phyloP scores from a whole-genome alignment of 2,329 filamentous ascomycete species.

The Alternaria alternata region DNA sequence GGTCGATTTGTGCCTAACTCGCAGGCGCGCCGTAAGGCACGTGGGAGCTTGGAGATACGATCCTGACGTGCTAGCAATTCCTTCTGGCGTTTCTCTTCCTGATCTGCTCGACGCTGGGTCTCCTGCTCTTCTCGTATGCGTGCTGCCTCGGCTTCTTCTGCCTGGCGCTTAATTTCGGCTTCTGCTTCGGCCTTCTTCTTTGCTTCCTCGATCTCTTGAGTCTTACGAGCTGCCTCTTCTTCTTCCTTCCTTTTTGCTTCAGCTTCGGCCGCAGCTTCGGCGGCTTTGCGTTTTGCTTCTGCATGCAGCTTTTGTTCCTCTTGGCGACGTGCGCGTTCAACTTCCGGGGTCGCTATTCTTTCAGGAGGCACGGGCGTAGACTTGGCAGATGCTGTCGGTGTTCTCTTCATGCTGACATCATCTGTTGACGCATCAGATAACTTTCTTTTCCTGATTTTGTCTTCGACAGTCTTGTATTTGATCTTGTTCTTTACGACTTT shows the following conservation, averaged over 20 bases:
- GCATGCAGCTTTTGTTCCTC: slow-evolving; percentile 44
- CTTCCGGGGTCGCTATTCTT: slow-evolving; percentile 44
- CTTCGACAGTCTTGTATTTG: slow-evolving; percentile 44
- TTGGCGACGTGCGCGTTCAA: slow-evolving; percentile 44
- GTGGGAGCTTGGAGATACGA: slow-evolving; percentile 48
- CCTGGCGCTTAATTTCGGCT: slow-evolving; percentile 38
- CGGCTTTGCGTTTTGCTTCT: slow-evolving; percentile 37
- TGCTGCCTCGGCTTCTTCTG: slow-evolving; percentile 45
- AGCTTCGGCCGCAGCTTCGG: slow-evolving; percentile 31
- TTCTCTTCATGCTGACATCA: slow-evolving; percentile 42
- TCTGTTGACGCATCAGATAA: slow-evolving; percentile 44
- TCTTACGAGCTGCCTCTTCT: slow-evolving; percentile 39
- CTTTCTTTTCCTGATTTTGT: slow-evolving; percentile 44
- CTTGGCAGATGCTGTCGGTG: slow-evolving; percentile 45
- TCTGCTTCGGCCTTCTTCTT: slow-evolving; percentile 40
- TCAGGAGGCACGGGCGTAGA: slow-evolving; percentile 48
- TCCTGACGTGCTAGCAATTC: slow-evolving; percentile 43
- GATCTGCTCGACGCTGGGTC: slow-evolving; percentile 37
- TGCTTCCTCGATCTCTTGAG: slow-evolving; percentile 42
- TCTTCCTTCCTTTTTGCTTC: slow-evolving; percentile 39
- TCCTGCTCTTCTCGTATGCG: slow-evolving; percentile 45
- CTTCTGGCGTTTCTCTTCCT: slow-evolving; percentile 40
- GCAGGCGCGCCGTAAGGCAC: slow-evolving; percentile 48
- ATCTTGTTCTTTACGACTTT: slow-evolving; percentile 43
- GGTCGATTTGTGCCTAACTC: slow-evolving; percentile 49